A percentile compares a stretch with the other conserved stretches of the same genome.
Conservation (phyloP, 169 alveolate species). For the Blepharisma undulans region DNA sequence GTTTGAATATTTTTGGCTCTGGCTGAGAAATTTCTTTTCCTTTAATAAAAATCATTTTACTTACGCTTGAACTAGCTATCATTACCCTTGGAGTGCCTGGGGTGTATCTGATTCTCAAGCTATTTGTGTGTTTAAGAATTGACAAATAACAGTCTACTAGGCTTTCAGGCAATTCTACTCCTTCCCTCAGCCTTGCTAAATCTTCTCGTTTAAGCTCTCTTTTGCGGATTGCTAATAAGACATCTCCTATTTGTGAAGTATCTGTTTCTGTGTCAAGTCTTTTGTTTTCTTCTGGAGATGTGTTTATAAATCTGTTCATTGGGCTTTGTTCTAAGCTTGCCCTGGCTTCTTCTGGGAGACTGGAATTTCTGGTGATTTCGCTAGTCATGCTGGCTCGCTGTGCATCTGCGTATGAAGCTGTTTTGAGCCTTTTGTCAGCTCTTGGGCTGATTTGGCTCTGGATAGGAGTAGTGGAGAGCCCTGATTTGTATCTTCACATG, state of each 20-base stretch:
- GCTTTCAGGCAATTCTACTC: conserved; percentile 16
- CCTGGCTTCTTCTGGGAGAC: neutral
- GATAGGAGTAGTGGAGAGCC: neutral
- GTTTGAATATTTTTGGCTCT: neutral
- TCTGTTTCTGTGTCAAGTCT: neutral
- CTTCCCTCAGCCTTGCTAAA: conserved; percentile 1
- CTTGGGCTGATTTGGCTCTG: neutral
- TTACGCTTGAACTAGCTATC: neutral
- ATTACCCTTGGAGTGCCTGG: neutral
- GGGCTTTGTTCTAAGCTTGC: neutral
- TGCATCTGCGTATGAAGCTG: neutral
- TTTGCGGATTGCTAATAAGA: neutral
- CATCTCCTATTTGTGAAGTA: neutral
- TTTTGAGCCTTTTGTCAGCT: neutral
- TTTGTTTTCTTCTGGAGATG: neutral
- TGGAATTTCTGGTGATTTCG: neutral
- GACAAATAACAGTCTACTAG: conserved; percentile 8
- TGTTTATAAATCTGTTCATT: neutral
- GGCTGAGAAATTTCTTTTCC: neutral
- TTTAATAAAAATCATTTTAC: neutral
- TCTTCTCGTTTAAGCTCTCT: neutral
- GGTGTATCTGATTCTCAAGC: neutral
- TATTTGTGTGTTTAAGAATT: neutral
- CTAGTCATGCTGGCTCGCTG: neutral
- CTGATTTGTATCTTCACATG: neutral